Evolutionary conservation across 179 eudicot genomes (phyloP).

Genomic region (Beta lomatogona): DNA sequence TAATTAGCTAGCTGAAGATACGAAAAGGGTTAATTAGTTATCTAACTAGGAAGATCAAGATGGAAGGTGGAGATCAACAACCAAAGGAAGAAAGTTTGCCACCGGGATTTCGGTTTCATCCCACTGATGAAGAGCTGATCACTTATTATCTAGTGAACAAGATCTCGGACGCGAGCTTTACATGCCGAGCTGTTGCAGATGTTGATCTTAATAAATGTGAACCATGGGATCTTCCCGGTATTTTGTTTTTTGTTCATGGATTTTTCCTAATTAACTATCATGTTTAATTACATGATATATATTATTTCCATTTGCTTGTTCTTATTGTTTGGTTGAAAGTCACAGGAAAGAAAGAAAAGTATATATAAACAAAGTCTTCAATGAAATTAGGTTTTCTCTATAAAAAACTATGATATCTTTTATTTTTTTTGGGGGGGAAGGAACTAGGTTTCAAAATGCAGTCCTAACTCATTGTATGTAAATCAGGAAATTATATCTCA

Average conservation of each 20-base stretch:
- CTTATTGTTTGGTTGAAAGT: too few species aligned
- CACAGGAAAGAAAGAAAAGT: neutral
- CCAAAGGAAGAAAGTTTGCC: slow-evolving; percentile 46
- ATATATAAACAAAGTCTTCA: too few species aligned
- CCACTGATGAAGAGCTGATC: slow-evolving; percentile 56
- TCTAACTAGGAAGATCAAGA: slow-evolving; percentile 5
- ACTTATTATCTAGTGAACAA: slow-evolving; percentile 50
- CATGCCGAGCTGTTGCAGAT: slow-evolving; percentile 46
- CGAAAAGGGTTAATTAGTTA: neutral
- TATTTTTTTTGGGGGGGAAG: too few species aligned
- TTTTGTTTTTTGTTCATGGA: too few species aligned
- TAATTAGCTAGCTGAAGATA: neutral
- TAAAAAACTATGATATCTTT: too few species aligned
- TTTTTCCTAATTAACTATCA: neutral
- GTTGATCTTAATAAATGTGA: slow-evolving; percentile 62
- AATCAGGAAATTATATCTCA: neutral
- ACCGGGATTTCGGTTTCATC: slow-evolving; percentile 62
- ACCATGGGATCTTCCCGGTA: slow-evolving; percentile 68
- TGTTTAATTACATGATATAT: too few species aligned
- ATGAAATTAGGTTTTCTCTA: too few species aligned
- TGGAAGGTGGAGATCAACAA: slow-evolving; percentile 41
- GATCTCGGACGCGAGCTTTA: slow-evolving; percentile 47
- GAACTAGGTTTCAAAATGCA: too few species aligned
- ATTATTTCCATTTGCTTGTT: too few species aligned
- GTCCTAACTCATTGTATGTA: too few species aligned